Evolutionary conservation across 2,329 filamentous ascomycete genomes (phyloP).

Genomic region (Zymoseptoria ardabiliae): DNA sequence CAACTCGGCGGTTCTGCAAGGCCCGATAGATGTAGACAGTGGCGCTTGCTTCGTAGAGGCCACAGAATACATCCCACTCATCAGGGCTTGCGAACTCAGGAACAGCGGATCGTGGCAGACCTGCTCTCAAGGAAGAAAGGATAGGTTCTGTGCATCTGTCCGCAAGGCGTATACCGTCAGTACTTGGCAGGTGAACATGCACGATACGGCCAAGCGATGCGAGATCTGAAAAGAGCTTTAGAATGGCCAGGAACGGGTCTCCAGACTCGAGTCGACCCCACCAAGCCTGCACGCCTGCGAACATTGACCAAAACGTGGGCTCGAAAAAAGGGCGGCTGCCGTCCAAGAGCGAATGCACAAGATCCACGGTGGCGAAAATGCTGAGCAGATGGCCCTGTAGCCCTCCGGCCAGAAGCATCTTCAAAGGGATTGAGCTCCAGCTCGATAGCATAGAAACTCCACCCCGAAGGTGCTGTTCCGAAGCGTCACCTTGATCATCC

Average conservation of each 20-base stretch:
- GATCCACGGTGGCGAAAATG: background rate
- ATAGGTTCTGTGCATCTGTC: slow-evolving; percentile 2
- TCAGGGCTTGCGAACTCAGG: background rate
- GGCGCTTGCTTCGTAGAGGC: background rate
- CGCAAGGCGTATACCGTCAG: background rate
- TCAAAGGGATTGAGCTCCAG: slow-evolving; percentile 1
- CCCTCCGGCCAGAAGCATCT: background rate
- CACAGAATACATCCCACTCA: background rate
- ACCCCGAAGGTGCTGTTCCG: slow-evolving; percentile 2
- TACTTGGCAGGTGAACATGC: background rate
- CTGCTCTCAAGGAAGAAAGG: slow-evolving; percentile 33
- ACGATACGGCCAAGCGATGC: background rate
- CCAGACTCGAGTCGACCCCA: background rate
- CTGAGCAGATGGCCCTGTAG: background rate
- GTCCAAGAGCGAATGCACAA: background rate
- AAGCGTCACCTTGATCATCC: slow-evolving; percentile 1
- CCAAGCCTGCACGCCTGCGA: slow-evolving; percentile 1
- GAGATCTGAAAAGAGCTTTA: background rate
- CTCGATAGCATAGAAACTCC: slow-evolving; percentile 1
- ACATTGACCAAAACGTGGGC: background rate
- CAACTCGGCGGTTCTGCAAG: slow-evolving; percentile 1
- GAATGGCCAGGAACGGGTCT: background rate
- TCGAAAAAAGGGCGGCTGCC: background rate
- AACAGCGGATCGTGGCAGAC: slow-evolving; percentile 31
- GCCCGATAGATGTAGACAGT: background rate